Conservation (phyloP, 2,329 filamentous ascomycete genomes). For the Nannizzia gypsea region DNA sequence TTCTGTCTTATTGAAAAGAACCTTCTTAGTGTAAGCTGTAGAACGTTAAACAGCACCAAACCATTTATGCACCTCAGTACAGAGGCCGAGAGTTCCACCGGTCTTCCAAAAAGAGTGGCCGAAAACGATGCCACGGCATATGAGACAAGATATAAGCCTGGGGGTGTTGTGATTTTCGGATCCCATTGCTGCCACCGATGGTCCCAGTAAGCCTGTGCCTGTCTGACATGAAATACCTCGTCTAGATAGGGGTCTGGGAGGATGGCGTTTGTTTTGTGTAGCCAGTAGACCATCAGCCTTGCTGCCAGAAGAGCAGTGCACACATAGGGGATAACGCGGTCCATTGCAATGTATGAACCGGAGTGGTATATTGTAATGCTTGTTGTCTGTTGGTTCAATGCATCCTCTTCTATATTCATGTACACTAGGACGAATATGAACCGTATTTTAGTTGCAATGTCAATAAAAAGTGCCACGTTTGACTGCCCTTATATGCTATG, state of each 20-base stretch:
- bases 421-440: neutral
- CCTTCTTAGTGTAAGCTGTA: constrained; percentile 43
- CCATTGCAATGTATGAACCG: neutral
- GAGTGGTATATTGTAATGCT: neutral
- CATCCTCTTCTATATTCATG: neutral
- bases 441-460: neutral
- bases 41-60: constrained; percentile 23
- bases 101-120: constrained; percentile 19
- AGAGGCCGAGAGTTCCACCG: constrained; percentile 24
- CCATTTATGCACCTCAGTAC: constrained; percentile 30
- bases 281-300: constrained; percentile 25
- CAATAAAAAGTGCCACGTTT: neutral
- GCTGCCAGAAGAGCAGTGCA: neutral
- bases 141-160: constrained; percentile 56
- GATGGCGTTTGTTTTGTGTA: constrained; percentile 33
- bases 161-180: constrained; percentile 92
- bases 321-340: neutral
- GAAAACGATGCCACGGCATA: constrained; percentile 34
- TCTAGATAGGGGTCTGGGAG: constrained; percentile 50
- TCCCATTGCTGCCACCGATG: constrained; percentile 73
- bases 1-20: constrained; percentile 38
- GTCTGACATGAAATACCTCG: constrained; percentile 58
- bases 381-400: neutral
- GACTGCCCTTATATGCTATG: too few relatives aligned
- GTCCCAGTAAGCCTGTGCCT: constrained; percentile 76